Conservation (phyloP, 2,329 filamentous ascomycete species). For the Ciborinia camelliae region DNA sequence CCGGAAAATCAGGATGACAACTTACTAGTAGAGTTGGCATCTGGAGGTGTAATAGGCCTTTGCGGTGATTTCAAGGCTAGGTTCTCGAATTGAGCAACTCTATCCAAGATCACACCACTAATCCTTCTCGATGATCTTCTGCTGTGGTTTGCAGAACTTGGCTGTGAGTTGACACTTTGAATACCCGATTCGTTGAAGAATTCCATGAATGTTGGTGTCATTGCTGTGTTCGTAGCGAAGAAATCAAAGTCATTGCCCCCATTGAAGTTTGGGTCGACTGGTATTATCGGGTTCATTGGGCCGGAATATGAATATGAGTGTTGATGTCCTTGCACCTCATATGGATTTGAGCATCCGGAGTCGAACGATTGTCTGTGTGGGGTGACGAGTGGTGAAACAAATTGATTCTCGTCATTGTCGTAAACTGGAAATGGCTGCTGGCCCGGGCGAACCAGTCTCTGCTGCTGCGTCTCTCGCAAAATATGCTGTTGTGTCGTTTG, state of each 20-base stretch:
- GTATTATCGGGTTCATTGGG: slow-evolving; percentile 44
- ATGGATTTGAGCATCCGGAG: slow-evolving; percentile 40
- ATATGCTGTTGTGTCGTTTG: slow-evolving; percentile 64
- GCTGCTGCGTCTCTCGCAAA: slow-evolving; percentile 88
- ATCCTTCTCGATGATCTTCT: slow-evolving; percentile 45
- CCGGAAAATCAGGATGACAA: slow-evolving; percentile 11
- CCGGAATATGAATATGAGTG: slow-evolving; percentile 38
- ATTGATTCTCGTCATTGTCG: slow-evolving; percentile 50
- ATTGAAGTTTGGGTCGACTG: slow-evolving; percentile 39
- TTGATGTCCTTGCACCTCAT: slow-evolving; percentile 31
- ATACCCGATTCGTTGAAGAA: slow-evolving; percentile 34
- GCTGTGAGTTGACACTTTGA: slow-evolving; percentile 23
- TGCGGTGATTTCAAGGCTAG: slow-evolving; percentile 44
- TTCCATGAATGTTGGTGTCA: slow-evolving; percentile 36
- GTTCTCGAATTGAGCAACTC: slow-evolving; percentile 57
- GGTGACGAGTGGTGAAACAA: slow-evolving; percentile 54
- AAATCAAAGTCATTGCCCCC: slow-evolving; percentile 35
- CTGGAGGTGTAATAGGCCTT: slow-evolving; percentile 60
- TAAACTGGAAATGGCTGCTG: slow-evolving; percentile 35
- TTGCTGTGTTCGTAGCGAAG: slow-evolving; percentile 29
- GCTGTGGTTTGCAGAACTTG: slow-evolving; percentile 29
- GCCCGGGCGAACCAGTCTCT: slow-evolving; percentile 78
- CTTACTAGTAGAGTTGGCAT: slow-evolving; percentile 59
- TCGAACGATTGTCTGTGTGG: slow-evolving; percentile 54
- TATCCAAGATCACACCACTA: slow-evolving; percentile 59